Conservation (phyloP, 1,139 yeast genomes). For the Arxiozyma telluris region DNA sequence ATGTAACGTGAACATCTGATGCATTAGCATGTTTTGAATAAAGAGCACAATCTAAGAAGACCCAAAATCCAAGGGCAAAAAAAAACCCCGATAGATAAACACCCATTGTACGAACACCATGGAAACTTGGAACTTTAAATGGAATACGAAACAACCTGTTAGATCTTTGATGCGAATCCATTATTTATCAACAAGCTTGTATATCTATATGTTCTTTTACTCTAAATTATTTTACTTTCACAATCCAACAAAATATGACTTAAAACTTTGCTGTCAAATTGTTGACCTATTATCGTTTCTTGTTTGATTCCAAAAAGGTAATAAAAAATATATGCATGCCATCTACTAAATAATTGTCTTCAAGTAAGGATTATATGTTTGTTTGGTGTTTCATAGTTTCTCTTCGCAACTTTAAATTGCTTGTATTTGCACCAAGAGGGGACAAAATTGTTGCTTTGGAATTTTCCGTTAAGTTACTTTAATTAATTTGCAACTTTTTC, state of each 20-base stretch:
- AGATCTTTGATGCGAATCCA: slow-evolving; percentile 7
- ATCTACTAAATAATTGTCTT: no score
- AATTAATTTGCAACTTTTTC: no score
- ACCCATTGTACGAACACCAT: slow-evolving; percentile 62
- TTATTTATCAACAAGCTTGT: background rate
- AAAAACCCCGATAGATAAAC: slow-evolving; percentile 32
- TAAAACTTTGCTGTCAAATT: background rate
- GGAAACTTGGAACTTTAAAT: slow-evolving; percentile 57
- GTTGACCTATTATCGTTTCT: background rate
- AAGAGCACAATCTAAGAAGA: slow-evolving; percentile 79
- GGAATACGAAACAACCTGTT: slow-evolving; percentile 42
- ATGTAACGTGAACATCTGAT: slow-evolving; percentile 75
- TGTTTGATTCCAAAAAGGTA: no score
- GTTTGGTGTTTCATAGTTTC: no score
- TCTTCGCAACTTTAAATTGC: no score
- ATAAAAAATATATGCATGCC: background rate
- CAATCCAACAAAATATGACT: background rate
- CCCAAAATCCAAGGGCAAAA: slow-evolving; percentile 85
- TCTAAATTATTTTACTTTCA: no score
- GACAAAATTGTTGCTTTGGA: no score
- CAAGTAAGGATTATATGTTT: background rate
- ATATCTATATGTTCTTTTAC: no score
- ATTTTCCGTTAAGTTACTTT: no score
- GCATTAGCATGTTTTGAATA: slow-evolving; percentile 82
- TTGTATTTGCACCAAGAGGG: no score